Percentiles rank a stretch among this genome's conserved stretches.
phyloP scores from a whole-genome alignment of 176 grass and related monocot species.

The Panicum miliaceum region DNA sequence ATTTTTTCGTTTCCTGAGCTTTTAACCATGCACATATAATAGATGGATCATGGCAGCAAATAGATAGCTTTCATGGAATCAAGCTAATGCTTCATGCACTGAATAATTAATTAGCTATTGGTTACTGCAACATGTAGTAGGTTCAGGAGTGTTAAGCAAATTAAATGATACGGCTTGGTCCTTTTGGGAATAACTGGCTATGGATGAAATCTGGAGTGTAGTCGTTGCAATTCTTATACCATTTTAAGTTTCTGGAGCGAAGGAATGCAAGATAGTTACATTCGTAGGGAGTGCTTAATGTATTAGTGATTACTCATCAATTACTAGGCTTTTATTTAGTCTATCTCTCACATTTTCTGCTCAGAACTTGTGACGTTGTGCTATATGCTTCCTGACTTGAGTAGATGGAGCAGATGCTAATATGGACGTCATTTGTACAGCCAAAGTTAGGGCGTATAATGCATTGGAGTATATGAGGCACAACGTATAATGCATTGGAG shows the following conservation, averaged over 20 bases:
- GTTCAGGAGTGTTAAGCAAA: neutral
- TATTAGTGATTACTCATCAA: neutral
- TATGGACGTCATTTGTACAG: neutral
- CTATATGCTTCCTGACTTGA: neutral
- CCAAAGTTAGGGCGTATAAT: neutral
- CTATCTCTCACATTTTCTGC: slow-evolving; percentile 25
- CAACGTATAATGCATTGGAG: neutral
- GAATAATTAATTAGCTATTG: slow-evolving; percentile 17
- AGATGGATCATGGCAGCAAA: slow-evolving; percentile 11
- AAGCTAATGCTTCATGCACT: neutral
- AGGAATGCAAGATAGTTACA: neutral
- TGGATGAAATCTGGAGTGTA: neutral
- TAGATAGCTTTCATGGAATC: neutral
- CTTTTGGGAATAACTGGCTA: neutral
- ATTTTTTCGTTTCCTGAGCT: neutral
- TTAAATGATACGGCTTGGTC: neutral
- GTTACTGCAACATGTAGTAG: neutral
- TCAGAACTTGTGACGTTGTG: slow-evolving; percentile 18
- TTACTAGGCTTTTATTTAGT: slow-evolving; percentile 1
- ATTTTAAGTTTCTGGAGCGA: neutral
- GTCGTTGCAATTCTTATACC: neutral
- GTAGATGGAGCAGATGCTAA: neutral
- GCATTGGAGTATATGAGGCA: neutral
- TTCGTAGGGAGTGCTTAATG: neutral
- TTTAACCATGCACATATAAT: neutral